phyloP scores from a whole-genome alignment of 2,329 filamentous ascomycete genomes.

The Helminthosporium solani region DNA sequence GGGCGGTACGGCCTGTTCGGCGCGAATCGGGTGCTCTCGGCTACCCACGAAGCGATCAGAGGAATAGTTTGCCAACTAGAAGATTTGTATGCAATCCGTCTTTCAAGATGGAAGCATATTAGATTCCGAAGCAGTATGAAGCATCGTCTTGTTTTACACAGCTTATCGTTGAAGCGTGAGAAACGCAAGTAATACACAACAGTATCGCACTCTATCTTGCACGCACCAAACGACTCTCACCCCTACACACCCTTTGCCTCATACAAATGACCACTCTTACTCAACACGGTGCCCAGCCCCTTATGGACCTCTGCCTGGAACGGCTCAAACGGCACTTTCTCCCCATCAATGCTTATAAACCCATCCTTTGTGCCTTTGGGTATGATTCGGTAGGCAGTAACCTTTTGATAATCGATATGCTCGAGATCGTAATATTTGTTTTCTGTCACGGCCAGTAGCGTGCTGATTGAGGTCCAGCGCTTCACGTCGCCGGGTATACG shows the following conservation, averaged over 20 bases:
- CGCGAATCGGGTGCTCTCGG: too few relatives aligned
- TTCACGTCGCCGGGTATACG: slow-evolving; percentile 75
- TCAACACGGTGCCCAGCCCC: slow-evolving; percentile 80
- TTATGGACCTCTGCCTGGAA: slow-evolving; percentile 90
- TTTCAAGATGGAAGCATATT: too few relatives aligned
- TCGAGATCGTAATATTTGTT: slow-evolving; percentile 78
- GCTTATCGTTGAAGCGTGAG: neutral
- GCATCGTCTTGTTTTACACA: too few relatives aligned
- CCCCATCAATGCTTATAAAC: slow-evolving; percentile 93
- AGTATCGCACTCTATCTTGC: neutral
- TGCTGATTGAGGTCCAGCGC: slow-evolving; percentile 63
- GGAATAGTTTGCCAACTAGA: too few relatives aligned
- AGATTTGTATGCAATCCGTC: too few relatives aligned
- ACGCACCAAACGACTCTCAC: neutral
- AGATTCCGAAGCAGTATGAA: too few relatives aligned
- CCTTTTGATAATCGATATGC: slow-evolving; percentile 77
- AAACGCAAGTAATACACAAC: neutral
- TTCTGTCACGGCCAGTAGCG: slow-evolving; percentile 70
- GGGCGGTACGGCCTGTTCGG: too few relatives aligned
- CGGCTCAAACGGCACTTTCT: slow-evolving; percentile 79
- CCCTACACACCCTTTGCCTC: slow-evolving; percentile 56
- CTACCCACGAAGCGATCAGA: too few relatives aligned
- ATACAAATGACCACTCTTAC: slow-evolving; percentile 69
- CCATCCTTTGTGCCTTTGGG: slow-evolving; percentile 65
- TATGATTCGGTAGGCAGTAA: slow-evolving; percentile 81